Percentiles rank a stretch among this genome's conserved stretches.
Conservation (phyloP, 2,329 filamentous ascomycete species). For the Scedosporium aurantiacum region DNA sequence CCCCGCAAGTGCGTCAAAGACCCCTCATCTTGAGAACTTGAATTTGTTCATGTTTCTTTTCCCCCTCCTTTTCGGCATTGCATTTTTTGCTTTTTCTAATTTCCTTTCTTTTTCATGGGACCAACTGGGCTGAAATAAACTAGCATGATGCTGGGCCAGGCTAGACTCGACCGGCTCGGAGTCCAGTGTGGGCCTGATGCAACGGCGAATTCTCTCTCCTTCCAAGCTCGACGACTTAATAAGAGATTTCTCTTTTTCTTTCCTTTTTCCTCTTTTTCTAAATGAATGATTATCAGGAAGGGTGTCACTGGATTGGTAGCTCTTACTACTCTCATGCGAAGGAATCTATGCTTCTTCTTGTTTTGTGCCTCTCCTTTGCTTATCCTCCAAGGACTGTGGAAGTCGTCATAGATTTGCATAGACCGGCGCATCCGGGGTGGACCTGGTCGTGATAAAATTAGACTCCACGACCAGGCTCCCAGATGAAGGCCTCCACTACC, state of each 20-base stretch:
- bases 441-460: background rate
- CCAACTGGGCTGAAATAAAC: background rate
- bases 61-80: no score
- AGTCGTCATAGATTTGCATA: no score
- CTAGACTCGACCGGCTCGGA: no score
- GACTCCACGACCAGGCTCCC: background rate
- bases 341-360: no score
- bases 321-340: no score
- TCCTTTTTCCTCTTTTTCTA: background rate
- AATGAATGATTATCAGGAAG: no score
- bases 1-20: background rate
- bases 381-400: background rate
- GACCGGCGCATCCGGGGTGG: background rate
- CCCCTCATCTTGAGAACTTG: background rate
- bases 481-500: background rate
- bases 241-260: background rate
- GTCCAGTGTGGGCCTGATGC: background rate
- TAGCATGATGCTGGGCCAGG: no score
- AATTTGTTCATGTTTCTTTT: no score
- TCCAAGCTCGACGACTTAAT: background rate
- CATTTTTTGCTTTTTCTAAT: background rate
- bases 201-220: constrained; percentile 4
- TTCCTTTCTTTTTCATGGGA: background rate
- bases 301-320: background rate
- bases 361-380: background rate